Percentiles rank a stretch among this genome's conserved stretches.
These are phyloP conservation scores for Podospora bellae-mahoneyi DNA, from an alignment of 495 filamentous ascomycete genomes.

Conservation along the genomic window DNA sequence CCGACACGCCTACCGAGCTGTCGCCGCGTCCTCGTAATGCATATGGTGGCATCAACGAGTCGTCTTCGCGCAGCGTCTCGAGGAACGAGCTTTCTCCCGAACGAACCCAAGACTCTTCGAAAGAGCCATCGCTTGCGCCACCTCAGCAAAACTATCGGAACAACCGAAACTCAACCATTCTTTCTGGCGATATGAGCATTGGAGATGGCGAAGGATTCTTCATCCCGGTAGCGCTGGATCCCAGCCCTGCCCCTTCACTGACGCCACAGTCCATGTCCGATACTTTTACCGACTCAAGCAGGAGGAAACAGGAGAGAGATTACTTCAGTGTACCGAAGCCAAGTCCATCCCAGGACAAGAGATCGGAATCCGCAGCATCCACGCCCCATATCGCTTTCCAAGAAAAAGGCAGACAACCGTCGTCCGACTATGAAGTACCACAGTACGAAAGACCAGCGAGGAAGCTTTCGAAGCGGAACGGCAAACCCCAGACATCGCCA, in stretches of 20 bases:
- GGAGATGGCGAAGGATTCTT: slow-evolving; percentile 71
- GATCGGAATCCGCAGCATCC: slow-evolving; percentile 44
- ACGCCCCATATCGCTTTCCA: slow-evolving; percentile 91
- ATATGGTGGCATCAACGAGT: slow-evolving; percentile 45
- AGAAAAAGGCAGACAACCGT: slow-evolving; percentile 69
- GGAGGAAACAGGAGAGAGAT: slow-evolving; percentile 49
- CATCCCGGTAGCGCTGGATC: slow-evolving; percentile 88
- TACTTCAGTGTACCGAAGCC: slow-evolving; percentile 47
- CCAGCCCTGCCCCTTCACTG: slow-evolving; percentile 63
- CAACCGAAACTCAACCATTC: slow-evolving; percentile 68
- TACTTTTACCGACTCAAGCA: slow-evolving; percentile 36
- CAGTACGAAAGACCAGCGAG: slow-evolving; percentile 40
- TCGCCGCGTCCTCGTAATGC: slow-evolving; percentile 60
- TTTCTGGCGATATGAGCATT: slow-evolving; percentile 58
- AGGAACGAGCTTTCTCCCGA: slow-evolving; percentile 50
- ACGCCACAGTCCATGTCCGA: slow-evolving; percentile 58
- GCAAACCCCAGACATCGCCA: slow-evolving; percentile 41
- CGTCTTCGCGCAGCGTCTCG: slow-evolving; percentile 49
- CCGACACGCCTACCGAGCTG: slow-evolving; percentile 69
- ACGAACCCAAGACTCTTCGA: slow-evolving; percentile 36
- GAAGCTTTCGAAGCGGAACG: slow-evolving; percentile 46
- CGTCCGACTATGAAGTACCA: slow-evolving; percentile 48
- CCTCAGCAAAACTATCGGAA: slow-evolving; percentile 75
- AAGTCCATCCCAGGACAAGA: slow-evolving; percentile 30
- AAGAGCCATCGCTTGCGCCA: slow-evolving; percentile 60